Base-by-base conservation (phyloP, 75 land plant genomes). In the Isoetes taiwanensis region DNA sequence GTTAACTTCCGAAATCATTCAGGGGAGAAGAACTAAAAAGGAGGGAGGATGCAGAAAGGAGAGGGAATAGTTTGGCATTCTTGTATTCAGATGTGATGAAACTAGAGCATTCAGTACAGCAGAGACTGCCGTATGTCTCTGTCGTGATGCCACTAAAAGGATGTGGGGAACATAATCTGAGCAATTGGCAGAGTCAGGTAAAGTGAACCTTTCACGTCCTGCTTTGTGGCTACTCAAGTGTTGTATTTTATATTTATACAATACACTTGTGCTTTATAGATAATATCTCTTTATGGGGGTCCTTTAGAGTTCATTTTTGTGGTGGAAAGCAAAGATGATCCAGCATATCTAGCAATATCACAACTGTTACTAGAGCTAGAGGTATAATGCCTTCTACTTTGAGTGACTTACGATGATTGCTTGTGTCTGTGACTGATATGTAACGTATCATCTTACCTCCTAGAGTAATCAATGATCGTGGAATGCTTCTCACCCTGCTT, bases 61-160 rank as follows among this genome's bases (percentile, higher is more conserved):
- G 4, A 43, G 99, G 96, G 21, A 79, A 88, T 48, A 81, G 78
- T 56, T 67, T 94, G 61, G 72, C 90, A 17, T 88, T 88, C 64
- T 61, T 94, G 46, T 79, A 72, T 72, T 64, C 73, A 34, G 77
- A 94, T 65, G 72, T 94, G 17, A 73, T 79, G 67, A 78, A 73
- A 34, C 81, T 94, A 46, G 96, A 84, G 71, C 81, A 88, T 55
- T 81, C 86, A 11, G 75, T 66, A 48, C 99, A 94, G 63, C 53
- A 64, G 69, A 84, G 74, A 46, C 64, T 94, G 56, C 96, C 99
- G 0, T 72, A 86, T 43, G 99, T 88, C 14, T 54, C 96, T 33
- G 90, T 94, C 30, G 72, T 94, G 43, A 94, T 94, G 99, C 99
- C 99, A 59, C 43, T 94, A 56, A 94, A 94, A 63, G 99, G 99